Evolutionary conservation across 2,329 filamentous ascomycete genomes (phyloP).

Genomic region (Xylariomycetidae sp.): DNA sequence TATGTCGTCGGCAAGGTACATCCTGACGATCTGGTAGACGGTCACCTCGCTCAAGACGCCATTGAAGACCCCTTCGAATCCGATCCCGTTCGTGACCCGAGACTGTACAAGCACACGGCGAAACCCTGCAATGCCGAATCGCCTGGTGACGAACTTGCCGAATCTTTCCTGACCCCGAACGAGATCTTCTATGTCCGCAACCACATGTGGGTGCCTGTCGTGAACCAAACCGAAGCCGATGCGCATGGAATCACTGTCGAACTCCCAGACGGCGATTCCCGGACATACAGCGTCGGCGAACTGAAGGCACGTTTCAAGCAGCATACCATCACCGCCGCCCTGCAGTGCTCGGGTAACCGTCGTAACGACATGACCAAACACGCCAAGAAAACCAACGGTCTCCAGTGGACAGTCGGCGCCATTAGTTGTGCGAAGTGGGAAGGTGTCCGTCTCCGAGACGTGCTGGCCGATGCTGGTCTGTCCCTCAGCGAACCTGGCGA

Average conservation of each 20-base stretch:
- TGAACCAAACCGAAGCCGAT: slow-evolving; percentile 26
- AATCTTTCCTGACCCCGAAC: slow-evolving; percentile 38
- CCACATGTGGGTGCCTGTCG: slow-evolving; percentile 41
- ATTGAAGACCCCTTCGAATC: slow-evolving; percentile 52
- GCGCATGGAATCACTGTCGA: slow-evolving; percentile 35
- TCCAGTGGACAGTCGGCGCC: slow-evolving; percentile 42
- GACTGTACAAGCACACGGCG: slow-evolving; percentile 33
- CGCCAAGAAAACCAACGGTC: slow-evolving; percentile 36
- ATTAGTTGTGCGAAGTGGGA: slow-evolving; percentile 41
- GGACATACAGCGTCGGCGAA: slow-evolving; percentile 34
- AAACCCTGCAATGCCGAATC: slow-evolving; percentile 47
- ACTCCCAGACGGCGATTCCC: slow-evolving; percentile 34
- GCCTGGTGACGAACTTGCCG: slow-evolving; percentile 31
- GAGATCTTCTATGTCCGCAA: slow-evolving; percentile 41
- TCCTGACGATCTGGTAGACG: slow-evolving; percentile 51
- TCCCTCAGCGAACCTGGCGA: slow-evolving; percentile 22
- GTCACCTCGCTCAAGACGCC: slow-evolving; percentile 42
- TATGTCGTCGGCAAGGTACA: slow-evolving; percentile 60
- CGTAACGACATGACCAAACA: slow-evolving; percentile 38
- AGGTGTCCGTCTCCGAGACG: slow-evolving; percentile 38
- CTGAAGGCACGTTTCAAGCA: slow-evolving; percentile 37
- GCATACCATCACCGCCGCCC: slow-evolving; percentile 36
- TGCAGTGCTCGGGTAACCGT: slow-evolving; percentile 44
- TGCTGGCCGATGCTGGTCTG: slow-evolving; percentile 35
- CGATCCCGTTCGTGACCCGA: slow-evolving; percentile 36